Evolutionary conservation across 1,284 basidiomycete genomes (phyloP), one percentile per base, ranked within the genome.

Genomic region (Ceratobasidium sp.): DNA sequence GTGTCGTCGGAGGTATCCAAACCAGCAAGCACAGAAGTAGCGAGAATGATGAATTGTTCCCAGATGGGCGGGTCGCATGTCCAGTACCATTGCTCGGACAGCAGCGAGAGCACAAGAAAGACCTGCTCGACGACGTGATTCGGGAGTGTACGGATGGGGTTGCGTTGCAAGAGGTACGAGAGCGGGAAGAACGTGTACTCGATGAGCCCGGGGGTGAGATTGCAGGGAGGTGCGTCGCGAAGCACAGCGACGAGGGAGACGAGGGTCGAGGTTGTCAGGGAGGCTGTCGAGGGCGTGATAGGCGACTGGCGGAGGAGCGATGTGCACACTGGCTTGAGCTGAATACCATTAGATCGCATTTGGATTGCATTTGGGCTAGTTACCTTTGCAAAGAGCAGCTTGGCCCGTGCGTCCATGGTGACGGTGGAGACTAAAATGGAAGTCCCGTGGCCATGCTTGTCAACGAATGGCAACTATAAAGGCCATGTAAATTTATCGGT

Each of bases 141-240:
- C 8, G 95, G 92, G 48, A 96, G 89, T 9, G 85, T 82, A 2
- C 85, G 79, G 9, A 90, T 86, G 8, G 85, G 77, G 79, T 94
- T 92, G 39, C 92, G 89, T 65, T 91, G 89, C 27, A 98, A 85
- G 62, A 96, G 88, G 31, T 89, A 88, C 0, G 94, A 93, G 73
- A 98, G 81, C 0, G 96, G 96, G 78, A 94, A 92, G 82, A 96
- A 93, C 41, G 90, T 84, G 81, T 98, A 98, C 68, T 91, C 90
- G 58, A 94, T 88, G 51, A 95, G 84, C n/a, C 87, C 86, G 0
- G 87, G 80, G 0, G 86, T 84, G 41, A 95, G 85, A 3, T 79
- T 77, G 2, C 79, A 74, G 16, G 81, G 81, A 0, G 85, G 83
- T 13, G 88, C 80, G 14, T 84, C 82, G 22, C 81, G 79, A 59